Percentiles rank a stretch among this genome's conserved stretches.
phyloP scores from a whole-genome alignment of 768 basidiomycete species.

The Lactarius psammicola region DNA sequence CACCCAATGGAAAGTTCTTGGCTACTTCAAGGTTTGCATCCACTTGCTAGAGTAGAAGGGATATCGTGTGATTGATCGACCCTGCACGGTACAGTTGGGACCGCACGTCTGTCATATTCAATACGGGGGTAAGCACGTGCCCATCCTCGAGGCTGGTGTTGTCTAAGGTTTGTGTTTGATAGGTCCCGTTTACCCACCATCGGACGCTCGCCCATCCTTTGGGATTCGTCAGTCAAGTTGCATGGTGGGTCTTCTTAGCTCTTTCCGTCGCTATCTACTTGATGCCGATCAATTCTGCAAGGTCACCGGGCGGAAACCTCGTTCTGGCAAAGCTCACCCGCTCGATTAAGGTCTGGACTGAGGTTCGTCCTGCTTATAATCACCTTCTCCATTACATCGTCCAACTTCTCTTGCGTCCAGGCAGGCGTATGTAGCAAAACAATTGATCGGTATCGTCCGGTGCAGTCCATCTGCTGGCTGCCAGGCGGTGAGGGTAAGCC shows the following conservation, averaged over 20 bases:
- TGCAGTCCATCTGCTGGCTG: slow-evolving; percentile 70
- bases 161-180: slow-evolving; percentile 13
- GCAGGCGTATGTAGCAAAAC: slow-evolving; percentile 67
- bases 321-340: slow-evolving; percentile 64
- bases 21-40: slow-evolving; percentile 61
- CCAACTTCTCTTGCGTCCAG: slow-evolving; percentile 36
- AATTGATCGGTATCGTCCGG: slow-evolving; percentile 52
- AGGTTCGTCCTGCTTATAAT: slow-evolving; percentile 42
- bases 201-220: slow-evolving; percentile 63
- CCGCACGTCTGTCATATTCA: slow-evolving; percentile 64
- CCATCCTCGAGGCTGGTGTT: slow-evolving; percentile 1
- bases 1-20: slow-evolving; percentile 69
- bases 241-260: slow-evolving; percentile 47
- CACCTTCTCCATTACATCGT: slow-evolving; percentile 1
- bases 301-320: slow-evolving; percentile 62
- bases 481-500: slow-evolving; percentile 56
- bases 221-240: slow-evolving; percentile 76
- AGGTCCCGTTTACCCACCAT: slow-evolving; percentile 61
- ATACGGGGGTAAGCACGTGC: slow-evolving; percentile 50
- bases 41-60: slow-evolving; percentile 3
- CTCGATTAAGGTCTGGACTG: slow-evolving; percentile 71
- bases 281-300: slow-evolving; percentile 29
- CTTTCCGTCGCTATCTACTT: neutral
- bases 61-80: slow-evolving; percentile 10
- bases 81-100: slow-evolving; percentile 53